phyloP scores from a whole-genome alignment of 495 filamentous ascomycete genomes.

The Daldinia loculata region DNA sequence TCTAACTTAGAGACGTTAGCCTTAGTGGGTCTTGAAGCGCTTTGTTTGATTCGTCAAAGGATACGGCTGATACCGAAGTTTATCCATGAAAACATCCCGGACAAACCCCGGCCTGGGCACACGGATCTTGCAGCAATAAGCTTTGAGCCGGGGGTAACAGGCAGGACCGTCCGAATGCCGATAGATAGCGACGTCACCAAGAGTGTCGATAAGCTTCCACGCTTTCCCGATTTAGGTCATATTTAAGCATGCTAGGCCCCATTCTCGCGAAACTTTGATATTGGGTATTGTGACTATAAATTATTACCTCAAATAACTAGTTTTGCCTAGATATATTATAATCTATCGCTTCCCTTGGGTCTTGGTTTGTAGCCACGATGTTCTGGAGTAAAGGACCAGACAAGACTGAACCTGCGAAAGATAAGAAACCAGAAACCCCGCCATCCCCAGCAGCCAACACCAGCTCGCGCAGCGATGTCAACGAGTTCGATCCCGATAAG shows the following conservation, averaged over 20 bases:
- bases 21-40: constrained; percentile 3
- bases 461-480: constrained; percentile 48
- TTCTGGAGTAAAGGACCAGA: constrained; percentile 53
- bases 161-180: constrained; percentile 27
- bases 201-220: constrained; percentile 23
- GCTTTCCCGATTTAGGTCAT: background rate
- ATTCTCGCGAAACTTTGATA: background rate
- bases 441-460: constrained; percentile 36
- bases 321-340: background rate
- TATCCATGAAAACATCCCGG: constrained; percentile 21
- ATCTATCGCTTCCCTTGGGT: background rate
- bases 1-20: constrained; percentile 26
- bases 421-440: constrained; percentile 42
- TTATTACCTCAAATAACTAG: constrained; percentile 1
- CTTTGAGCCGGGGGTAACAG: background rate
- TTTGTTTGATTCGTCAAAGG: constrained; percentile 10
- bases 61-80: constrained; percentile 16
- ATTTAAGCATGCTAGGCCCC: background rate
- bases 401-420: constrained; percentile 48
- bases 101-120: constrained; percentile 2
- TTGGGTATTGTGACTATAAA: background rate
- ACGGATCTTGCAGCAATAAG: background rate
- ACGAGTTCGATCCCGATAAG: constrained; percentile 52
- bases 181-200: constrained; percentile 43
- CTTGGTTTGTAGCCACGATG: constrained; percentile 39